Conservation (phyloP, 768 basidiomycete genomes). For the Trametes cinnabarina region DNA sequence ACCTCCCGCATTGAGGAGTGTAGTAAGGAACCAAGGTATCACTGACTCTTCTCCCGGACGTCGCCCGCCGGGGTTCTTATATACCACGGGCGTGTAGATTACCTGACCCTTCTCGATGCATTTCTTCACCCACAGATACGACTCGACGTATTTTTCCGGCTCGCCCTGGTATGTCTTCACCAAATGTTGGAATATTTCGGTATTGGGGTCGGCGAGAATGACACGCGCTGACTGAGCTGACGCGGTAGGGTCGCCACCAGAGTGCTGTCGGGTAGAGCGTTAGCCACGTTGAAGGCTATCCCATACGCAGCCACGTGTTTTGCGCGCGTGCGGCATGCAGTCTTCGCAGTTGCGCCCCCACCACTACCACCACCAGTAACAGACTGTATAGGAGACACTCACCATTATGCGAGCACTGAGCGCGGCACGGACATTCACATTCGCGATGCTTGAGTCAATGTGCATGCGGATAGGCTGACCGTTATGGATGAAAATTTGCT, state of each 20-base stretch:
- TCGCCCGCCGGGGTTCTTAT: slow-evolving; percentile 82
- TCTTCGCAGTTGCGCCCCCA: too few species aligned
- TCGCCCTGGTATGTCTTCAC: slow-evolving; percentile 70
- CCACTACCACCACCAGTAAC: too few species aligned
- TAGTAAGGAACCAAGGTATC: background rate
- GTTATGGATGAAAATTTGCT: slow-evolving; percentile 72
- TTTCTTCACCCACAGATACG: slow-evolving; percentile 81
- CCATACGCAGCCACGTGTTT: too few species aligned
- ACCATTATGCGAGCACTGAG: slow-evolving; percentile 74
- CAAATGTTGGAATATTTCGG: slow-evolving; percentile 71
- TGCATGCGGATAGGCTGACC: slow-evolving; percentile 70
- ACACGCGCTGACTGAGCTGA: slow-evolving; percentile 70
- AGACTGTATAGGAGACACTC: slow-evolving; percentile 13
- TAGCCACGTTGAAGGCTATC: too few species aligned
- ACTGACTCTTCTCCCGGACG: slow-evolving; percentile 78
- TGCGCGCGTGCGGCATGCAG: too few species aligned
- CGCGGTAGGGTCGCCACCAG: slow-evolving; percentile 74
- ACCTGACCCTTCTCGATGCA: slow-evolving; percentile 69
- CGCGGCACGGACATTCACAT: slow-evolving; percentile 66
- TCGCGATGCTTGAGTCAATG: slow-evolving; percentile 78
- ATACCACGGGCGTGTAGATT: slow-evolving; percentile 70
- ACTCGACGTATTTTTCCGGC: slow-evolving; percentile 74
- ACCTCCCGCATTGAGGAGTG: background rate
- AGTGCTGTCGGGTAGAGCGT: slow-evolving; percentile 51
- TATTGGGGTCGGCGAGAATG: slow-evolving; percentile 77